Percentiles rank a stretch among this genome's conserved stretches.
phyloP scores from a whole-genome alignment of 495 filamentous ascomycete species.

The Diplogelasinospora grovesii region DNA sequence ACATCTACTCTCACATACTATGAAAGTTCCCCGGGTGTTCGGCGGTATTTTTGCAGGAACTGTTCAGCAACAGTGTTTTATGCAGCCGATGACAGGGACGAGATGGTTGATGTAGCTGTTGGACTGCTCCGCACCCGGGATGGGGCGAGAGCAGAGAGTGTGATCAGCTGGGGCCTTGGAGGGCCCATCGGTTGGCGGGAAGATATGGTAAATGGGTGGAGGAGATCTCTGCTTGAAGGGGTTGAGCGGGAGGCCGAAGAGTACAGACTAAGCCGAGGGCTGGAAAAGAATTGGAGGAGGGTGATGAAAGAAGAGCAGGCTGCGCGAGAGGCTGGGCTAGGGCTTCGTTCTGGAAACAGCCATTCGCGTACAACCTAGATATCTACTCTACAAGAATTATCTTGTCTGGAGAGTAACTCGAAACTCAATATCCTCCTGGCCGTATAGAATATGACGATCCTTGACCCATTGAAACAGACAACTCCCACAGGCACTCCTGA shows the following conservation, averaged over 20 bases:
- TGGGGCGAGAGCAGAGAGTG: constrained; percentile 43
- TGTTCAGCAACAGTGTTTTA: constrained; percentile 51
- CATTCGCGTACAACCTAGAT: too few species aligned
- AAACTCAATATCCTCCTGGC: too few species aligned
- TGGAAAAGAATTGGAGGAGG: constrained; percentile 20
- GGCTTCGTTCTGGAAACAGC: too few species aligned
- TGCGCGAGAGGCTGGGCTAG: too few species aligned
- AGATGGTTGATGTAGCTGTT: constrained; percentile 44
- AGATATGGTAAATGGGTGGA: constrained; percentile 22
- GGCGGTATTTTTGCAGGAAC: constrained; percentile 45
- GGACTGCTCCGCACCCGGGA: constrained; percentile 43
- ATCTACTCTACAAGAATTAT: too few species aligned
- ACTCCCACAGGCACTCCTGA: too few species aligned
- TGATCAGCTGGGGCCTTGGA: constrained; percentile 20
- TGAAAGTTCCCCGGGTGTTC: constrained; percentile 35
- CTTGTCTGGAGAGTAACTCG: too few species aligned
- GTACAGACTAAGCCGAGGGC: constrained; percentile 18
- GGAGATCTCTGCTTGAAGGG: constrained; percentile 12
- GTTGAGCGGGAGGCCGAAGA: constrained; percentile 14
- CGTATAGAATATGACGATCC: too few species aligned
- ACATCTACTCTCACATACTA: constrained; percentile 43
- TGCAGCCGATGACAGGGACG: constrained; percentile 30
- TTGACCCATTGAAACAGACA: too few species aligned
- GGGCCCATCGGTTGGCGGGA: constrained; percentile 7
- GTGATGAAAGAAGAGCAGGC: constrained; percentile 9